Conservation (phyloP, 208 protist species). For the Kentomonas sorsogonicus region DNA sequence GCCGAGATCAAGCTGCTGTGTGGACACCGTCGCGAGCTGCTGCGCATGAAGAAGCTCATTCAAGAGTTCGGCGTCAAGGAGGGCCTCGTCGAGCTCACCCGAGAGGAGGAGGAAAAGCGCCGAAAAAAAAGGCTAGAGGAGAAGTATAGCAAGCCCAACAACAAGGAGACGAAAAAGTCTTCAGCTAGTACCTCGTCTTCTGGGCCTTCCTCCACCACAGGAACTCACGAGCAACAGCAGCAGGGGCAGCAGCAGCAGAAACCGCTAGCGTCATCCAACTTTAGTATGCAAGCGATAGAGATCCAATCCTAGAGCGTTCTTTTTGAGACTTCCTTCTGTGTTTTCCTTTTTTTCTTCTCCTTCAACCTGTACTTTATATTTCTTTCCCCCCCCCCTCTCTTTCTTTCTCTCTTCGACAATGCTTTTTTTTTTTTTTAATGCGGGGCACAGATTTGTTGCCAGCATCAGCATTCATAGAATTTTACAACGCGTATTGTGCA, state of each 20-base stretch:
- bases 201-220: too few relatives aligned
- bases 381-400: neutral
- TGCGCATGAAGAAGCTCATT: constrained; percentile 69
- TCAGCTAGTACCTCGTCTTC: too few relatives aligned
- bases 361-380: neutral
- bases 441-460: too few relatives aligned
- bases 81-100: constrained; percentile 21
- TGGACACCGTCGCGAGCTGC: constrained; percentile 66
- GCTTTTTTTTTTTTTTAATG: neutral
- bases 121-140: neutral
- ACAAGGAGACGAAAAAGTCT: neutral
- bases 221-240: too few relatives aligned
- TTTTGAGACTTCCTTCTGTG: neutral
- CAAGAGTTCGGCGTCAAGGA: constrained; percentile 52
- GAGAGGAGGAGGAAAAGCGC: neutral
- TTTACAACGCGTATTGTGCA: too few relatives aligned
- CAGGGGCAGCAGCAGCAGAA: too few relatives aligned
- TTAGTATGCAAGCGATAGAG: too few relatives aligned
- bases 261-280: too few relatives aligned
- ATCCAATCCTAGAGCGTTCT: neutral
- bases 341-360: neutral
- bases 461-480: too few relatives aligned
- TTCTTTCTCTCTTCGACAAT: neutral
- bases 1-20: constrained; percentile 57
- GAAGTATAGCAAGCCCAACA: neutral